phyloP scores from a whole-genome alignment of 2,329 filamentous ascomycete species.

The Lasiodiplodia citricola region DNA sequence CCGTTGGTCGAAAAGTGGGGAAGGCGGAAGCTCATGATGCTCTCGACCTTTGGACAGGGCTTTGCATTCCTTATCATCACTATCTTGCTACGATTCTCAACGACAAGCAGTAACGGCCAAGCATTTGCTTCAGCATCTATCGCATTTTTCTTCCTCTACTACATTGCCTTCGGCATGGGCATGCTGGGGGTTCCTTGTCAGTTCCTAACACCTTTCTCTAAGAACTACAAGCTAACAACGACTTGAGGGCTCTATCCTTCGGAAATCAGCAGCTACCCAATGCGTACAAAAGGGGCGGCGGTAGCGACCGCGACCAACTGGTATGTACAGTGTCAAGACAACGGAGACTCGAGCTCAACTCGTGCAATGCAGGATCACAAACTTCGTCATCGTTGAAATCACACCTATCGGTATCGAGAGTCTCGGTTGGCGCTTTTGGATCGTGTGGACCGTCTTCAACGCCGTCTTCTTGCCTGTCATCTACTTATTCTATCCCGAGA shows the following conservation, averaged over 20 bases:
- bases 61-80: conserved; percentile 60
- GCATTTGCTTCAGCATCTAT: conserved; percentile 49
- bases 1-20: conserved; percentile 58
- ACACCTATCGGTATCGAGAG: conserved; percentile 52
- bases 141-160: conserved; percentile 61
- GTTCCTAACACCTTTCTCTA: background rate
- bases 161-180: conserved; percentile 59
- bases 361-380: conserved; percentile 47
- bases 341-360: background rate
- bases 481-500: conserved; percentile 39
- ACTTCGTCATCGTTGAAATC: conserved; percentile 51
- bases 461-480: conserved; percentile 56
- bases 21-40: conserved; percentile 65
- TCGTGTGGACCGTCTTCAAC: conserved; percentile 53
- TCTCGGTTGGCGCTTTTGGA: conserved; percentile 50
- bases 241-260: conserved; percentile 47
- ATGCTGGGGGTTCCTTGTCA: conserved; percentile 55
- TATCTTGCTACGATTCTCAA: conserved; percentile 52
- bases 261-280: conserved; percentile 57
- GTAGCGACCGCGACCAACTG: conserved; percentile 57
- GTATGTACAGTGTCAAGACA: background rate
- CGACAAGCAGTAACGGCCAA: conserved; percentile 30
- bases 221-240: conserved; percentile 26
- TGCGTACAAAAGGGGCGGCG: conserved; percentile 56
- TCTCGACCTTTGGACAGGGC: conserved; percentile 58